Base-by-base conservation (phyloP, 495 filamentous ascomycete species). In the Oidiodendron maius region DNA sequence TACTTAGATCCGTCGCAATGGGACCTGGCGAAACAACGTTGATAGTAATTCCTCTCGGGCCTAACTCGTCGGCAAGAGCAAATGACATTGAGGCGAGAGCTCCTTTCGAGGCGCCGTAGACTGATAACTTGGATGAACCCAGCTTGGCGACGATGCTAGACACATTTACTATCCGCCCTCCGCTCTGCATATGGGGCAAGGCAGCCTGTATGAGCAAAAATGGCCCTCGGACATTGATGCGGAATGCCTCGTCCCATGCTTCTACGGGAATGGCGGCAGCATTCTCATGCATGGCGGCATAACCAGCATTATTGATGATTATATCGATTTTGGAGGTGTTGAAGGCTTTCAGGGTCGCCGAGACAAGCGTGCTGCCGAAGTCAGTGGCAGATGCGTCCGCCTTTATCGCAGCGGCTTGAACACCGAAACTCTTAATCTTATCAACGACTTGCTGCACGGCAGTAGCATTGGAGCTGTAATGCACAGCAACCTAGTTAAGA, bases 311-410 rank as follows among this genome's bases (percentile, higher is more conserved):
- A 40, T 54, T 60, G 13, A 64, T 53, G 1, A 63, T 44, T 48
- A 64, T 61, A 23, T 64, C 48, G 40, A 64, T 60, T 8, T 52
- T 47, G 21, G 50, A 22, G 30, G 53, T 53, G 15, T 53, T 13
- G 44, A 64, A 59, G 3, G 48, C 48, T 1, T 46, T 15, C 1
- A 61, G 35, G 13, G 53, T 52, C 4, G 36, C 40, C 25, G 48
- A 15, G 25, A 61, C 51, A 9, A 34, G n/a, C 9, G 9, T n/a
- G 9, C n/a, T n/a, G 9, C 30, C 30, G n/a, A 34, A 34, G n/a
- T 9, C n/a, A 34, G 30, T n/a, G 30, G 30, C 9, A n/a, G 9
- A 9, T 9, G 30, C 30, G 30, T 34, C n/a, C 9, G 30, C 30
- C n/a, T 34, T 9, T 9, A 34, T n/a, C 9, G 30, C 30, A n/a